phyloP scores from a whole-genome alignment of 495 filamentous ascomycete genomes.

The Hypoxylon subgilvum region DNA sequence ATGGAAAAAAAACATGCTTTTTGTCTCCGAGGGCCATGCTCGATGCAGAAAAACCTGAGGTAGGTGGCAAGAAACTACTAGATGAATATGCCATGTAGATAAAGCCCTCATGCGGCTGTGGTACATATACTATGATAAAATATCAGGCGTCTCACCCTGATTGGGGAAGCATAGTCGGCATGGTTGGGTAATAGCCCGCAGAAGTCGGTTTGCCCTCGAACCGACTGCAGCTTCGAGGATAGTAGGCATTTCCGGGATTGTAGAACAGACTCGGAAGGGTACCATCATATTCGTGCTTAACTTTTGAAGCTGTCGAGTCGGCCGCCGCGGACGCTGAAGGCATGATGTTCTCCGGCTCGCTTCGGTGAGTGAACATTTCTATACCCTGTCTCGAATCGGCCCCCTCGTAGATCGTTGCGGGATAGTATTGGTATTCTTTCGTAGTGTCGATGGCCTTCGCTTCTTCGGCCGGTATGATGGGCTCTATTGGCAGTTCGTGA shows the following conservation, averaged over 20 bases:
- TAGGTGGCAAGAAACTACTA: slow-evolving; percentile 14
- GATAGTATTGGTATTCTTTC: slow-evolving; percentile 57
- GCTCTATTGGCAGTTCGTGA: slow-evolving; percentile 51
- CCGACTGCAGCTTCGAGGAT: slow-evolving; percentile 45
- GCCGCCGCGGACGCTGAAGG: slow-evolving; percentile 23
- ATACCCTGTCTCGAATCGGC: slow-evolving; percentile 48
- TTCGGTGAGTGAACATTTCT: slow-evolving; percentile 51
- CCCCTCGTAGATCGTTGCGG: slow-evolving; percentile 52
- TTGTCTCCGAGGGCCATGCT: slow-evolving; percentile 33
- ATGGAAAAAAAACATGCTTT: slow-evolving; percentile 40
- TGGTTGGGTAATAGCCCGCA: slow-evolving; percentile 53
- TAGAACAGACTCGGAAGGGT: slow-evolving; percentile 52
- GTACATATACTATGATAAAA: slow-evolving; percentile 3
- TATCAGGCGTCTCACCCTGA: slow-evolving; percentile 25
- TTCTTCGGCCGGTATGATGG: slow-evolving; percentile 53
- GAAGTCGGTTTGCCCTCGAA: slow-evolving; percentile 55
- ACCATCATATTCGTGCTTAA: slow-evolving; percentile 53
- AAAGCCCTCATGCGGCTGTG: slow-evolving; percentile 4
- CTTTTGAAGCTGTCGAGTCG: slow-evolving; percentile 39
- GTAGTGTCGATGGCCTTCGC: slow-evolving; percentile 51
- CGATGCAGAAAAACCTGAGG: slow-evolving; percentile 21
- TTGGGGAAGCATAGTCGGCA: slow-evolving; percentile 45
- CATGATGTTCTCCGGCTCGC: slow-evolving; percentile 45
- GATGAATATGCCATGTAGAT: slow-evolving; percentile 16
- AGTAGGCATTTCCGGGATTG: slow-evolving; percentile 42